These are phyloP conservation scores for Pythium phragmiticola DNA, from an alignment of 352 stramenopile species.

Conservation along the genomic window DNA sequence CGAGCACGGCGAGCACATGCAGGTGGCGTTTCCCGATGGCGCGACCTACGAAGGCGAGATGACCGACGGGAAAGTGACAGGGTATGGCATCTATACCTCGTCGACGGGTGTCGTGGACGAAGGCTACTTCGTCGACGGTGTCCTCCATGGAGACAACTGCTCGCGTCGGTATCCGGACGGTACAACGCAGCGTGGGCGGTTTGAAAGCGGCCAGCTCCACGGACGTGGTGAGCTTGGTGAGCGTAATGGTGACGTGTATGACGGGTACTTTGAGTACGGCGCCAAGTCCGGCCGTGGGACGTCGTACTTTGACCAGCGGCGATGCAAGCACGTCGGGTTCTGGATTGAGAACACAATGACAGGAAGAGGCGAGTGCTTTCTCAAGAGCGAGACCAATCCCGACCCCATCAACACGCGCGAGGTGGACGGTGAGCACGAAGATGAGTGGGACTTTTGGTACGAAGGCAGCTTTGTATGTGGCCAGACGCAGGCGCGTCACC, in stretches of 20 bases:
- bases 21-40: slow-evolving; percentile 56
- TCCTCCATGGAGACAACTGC: slow-evolving; percentile 51
- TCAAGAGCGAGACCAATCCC: slow-evolving; percentile 21
- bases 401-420: not conserved
- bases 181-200: slow-evolving; percentile 42
- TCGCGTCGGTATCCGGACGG: slow-evolving; percentile 49
- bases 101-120: slow-evolving; percentile 66
- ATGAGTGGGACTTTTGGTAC: slow-evolving; percentile 66
- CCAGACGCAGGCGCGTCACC: slow-evolving; percentile 55
- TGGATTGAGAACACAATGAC: slow-evolving; percentile 67
- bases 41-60: slow-evolving; percentile 68
- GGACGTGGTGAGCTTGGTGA: slow-evolving; percentile 37
- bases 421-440: slow-evolving; percentile 8
- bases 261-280: slow-evolving; percentile 60
- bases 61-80: slow-evolving; percentile 53
- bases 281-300: slow-evolving; percentile 42
- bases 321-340: slow-evolving; percentile 56
- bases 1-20: slow-evolving; percentile 44
- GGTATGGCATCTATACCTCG: slow-evolving; percentile 51
- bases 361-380: slow-evolving; percentile 59
- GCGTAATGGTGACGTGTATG: slow-evolving; percentile 53
- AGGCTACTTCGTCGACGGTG: slow-evolving; percentile 54
- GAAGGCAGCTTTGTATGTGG: slow-evolving; percentile 69
- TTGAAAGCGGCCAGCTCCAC: slow-evolving; percentile 48
- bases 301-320: slow-evolving; percentile 36